Evolutionary conservation across 1,139 yeast genomes (phyloP), one percentile per base, ranked within the genome.

Genomic region (Lipomyces yarrowii): DNA sequence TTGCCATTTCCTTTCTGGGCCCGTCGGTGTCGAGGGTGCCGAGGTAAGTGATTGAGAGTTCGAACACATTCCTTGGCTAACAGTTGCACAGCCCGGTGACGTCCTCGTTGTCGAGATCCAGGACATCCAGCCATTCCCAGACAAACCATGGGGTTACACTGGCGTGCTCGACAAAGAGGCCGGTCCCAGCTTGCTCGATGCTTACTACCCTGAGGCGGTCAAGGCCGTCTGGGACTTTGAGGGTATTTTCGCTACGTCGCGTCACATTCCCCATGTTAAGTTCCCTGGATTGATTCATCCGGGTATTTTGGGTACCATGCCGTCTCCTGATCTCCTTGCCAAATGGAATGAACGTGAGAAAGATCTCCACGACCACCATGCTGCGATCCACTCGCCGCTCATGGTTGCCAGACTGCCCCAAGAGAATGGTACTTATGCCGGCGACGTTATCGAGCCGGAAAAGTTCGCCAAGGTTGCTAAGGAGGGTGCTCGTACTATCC

Each of bases 131-230:
- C 86, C 86, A 1, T 74, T 83, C 62, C 84, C 82, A 62, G 77
- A 82, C 71, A 84, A 78, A 65, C 84, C 85, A 4, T 83, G 86
- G 86, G 86, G 86, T 0, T 83, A 83, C 71, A 78, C 82, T 69
- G 85, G 85, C 15, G 74, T 82, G 1, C 82, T 83, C 70, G 81
- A 81, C 64, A 81, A 79, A 69, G 77, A 75, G 57, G 82, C 83
- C 67, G 86, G 86, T 2, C 85, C 85, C n/a, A 84, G 86, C 4
- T 82, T 83, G 69, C 75, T 83, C 54, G 85, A 82, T 69, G 59
- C 70, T 15, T 80, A 79, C 69, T 83, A 82, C 71, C 86, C 86
- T 2, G 80, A 81, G 63, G 81, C 83, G 26, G 84, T 85, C 6
- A 83, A 83, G 70, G 85, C 86, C 1, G 77, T 83, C 54, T 83